Evolutionary conservation across 352 stramenopile species (phyloP).

Genomic region (Phytophthora macrochlamydospora): DNA sequence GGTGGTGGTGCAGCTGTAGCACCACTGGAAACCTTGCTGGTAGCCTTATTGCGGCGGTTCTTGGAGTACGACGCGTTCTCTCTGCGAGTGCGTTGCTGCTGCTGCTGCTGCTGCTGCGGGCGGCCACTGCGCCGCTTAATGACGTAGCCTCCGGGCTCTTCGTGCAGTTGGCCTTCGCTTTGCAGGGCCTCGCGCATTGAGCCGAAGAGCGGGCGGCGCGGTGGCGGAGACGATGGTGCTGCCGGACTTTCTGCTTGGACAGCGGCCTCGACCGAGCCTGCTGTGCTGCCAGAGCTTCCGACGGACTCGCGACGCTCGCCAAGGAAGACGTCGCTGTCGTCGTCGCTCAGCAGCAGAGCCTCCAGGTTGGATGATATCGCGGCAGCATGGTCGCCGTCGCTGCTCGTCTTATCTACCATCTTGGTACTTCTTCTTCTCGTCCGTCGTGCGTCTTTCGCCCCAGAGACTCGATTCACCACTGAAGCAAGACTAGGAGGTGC

Average conservation of each 20-base stretch:
- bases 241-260: not conserved
- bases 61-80: constrained; percentile 13
- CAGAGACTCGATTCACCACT: constrained; percentile 26
- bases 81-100: constrained; percentile 17
- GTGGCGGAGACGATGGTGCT: constrained; percentile 2
- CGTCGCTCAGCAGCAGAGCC: constrained; percentile 24
- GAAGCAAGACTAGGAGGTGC: not conserved
- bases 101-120: constrained; percentile 1
- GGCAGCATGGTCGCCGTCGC: constrained; percentile 14
- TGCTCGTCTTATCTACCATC: constrained; percentile 26
- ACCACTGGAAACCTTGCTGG: constrained; percentile 5
- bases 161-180: constrained; percentile 37
- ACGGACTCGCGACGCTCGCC: constrained; percentile 1
- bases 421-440: not conserved
- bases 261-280: not conserved
- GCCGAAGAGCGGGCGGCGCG: constrained; percentile 37
- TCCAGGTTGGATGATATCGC: constrained; percentile 23
- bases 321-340: constrained; percentile 7
- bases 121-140: constrained; percentile 33
- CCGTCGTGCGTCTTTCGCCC: not conserved
- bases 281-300: not conserved
- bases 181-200: constrained; percentile 53
- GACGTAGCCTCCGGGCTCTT: constrained; percentile 44
- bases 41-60: constrained; percentile 18
- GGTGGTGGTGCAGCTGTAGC: not conserved